Base-by-base conservation (phyloP, 352 stramenopile species). In the Saprolegnia diclina region DNA sequence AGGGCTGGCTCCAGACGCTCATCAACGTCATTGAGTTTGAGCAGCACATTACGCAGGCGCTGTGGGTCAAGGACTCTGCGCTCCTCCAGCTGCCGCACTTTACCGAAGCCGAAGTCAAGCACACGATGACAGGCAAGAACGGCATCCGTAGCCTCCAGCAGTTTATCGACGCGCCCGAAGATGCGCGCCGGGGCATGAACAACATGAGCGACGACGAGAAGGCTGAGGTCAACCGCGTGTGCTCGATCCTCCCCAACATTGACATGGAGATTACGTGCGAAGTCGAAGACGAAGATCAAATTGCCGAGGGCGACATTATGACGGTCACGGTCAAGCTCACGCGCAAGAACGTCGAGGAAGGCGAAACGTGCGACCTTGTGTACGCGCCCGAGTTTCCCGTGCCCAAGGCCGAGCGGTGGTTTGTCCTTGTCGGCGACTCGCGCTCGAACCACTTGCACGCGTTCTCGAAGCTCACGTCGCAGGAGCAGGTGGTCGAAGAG, bases 271-370 rank as follows among this genome's bases (percentile, higher is more conserved):
- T 94, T 72, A 90, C 96, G 67, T 92, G 92, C 48, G 94, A 95
- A 44, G 84, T 95, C 16, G 87, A 95, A 32, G 85, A 94, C 56
- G 88, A 96, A 73, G 82, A 96, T 55, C 90, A 98, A 65, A 98
- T 99, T 67, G 97, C 97, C n/a, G 97, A 99, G 73, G 94, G 96
- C 37, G 97, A 99, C 87, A 91, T 99, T 59, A 98, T 98, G 77
- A 99, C 97, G 53, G 90, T 99, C 54, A 93, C 88, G 24, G 94
- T 99, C 61, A 98, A 90, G 72, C 76, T 99, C 14, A 98, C 88
- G 44, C 93, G 97, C 56, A 97, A 98, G 79, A 99, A 99, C 76
- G 81, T 99, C 7, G 85, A 92, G 46, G 91, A 98, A 42, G 94
- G 92, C 55, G 94, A 97, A 78, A 97, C 90, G 62, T 96, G 86